Percentiles rank a stretch among this genome's conserved stretches.
Conservation (phyloP, 2,329 filamentous ascomycete species). For the Teratosphaeria nubilosa region DNA sequence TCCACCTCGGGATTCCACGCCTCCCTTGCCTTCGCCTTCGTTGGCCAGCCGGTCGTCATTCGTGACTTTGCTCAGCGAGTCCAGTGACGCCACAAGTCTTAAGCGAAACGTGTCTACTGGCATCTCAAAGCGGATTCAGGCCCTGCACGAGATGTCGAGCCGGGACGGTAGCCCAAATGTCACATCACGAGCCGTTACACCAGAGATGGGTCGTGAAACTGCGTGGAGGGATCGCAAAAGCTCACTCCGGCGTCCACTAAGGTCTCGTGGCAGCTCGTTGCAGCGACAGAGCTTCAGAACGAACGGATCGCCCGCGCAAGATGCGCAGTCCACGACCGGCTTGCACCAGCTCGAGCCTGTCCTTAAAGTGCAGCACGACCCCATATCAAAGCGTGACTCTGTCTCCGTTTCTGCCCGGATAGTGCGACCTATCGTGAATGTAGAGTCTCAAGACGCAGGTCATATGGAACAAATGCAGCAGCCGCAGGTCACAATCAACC, state of each 20-base stretch:
- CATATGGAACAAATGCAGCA: constrained; percentile 30
- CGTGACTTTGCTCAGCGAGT: background rate
- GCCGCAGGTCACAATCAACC: constrained; percentile 54
- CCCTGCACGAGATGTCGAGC: constrained; percentile 61
- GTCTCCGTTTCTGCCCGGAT: constrained; percentile 85
- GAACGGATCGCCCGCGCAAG: constrained; percentile 3
- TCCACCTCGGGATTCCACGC: background rate
- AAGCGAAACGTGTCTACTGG: constrained; percentile 79
- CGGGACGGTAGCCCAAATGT: constrained; percentile 8
- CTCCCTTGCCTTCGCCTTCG: background rate
- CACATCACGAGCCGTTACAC: background rate
- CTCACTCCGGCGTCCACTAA: constrained; percentile 8
- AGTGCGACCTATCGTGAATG: constrained; percentile 50
- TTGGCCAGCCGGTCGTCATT: background rate
- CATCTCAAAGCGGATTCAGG: constrained; percentile 91
- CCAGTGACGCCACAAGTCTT: constrained; percentile 5
- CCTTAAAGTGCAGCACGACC: constrained; percentile 32
- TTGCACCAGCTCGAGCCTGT: constrained; percentile 22
- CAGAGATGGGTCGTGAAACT: background rate
- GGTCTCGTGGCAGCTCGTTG: constrained; percentile 11
- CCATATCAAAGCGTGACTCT: constrained; percentile 50
- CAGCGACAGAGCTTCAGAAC: constrained; percentile 8
- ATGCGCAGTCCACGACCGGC: constrained; percentile 4
- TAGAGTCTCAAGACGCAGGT: constrained; percentile 12
- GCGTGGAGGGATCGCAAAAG: constrained; percentile 5